A percentile compares a stretch with the other conserved stretches of the same genome.
These are phyloP conservation scores for Apiotrichum sp. DNA, from an alignment of 1,284 basidiomycete species.

Conservation along the genomic window DNA sequence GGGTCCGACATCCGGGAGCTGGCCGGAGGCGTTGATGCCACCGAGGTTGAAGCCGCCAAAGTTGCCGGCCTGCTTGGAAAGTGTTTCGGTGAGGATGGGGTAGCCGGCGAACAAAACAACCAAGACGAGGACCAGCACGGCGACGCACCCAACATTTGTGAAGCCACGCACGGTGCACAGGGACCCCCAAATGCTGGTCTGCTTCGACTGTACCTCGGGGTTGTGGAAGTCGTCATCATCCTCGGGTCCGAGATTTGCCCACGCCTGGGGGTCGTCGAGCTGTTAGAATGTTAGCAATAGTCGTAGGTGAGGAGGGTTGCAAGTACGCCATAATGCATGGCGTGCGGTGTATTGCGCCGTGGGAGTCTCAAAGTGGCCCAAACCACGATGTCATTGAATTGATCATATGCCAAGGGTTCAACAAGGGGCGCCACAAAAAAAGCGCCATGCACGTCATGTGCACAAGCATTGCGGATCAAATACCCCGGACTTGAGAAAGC, in stretches of 20 bases:
- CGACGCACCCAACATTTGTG: slow-evolving; percentile 41
- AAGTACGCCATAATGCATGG: no score
- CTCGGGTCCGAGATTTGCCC: slow-evolving; percentile 35
- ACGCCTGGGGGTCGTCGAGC: slow-evolving; percentile 26
- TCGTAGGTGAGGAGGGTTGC: no score
- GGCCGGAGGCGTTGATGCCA: slow-evolving; percentile 58
- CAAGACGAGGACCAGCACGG: slow-evolving; percentile 51
- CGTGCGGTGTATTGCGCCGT: no score
- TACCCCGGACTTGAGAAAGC: no score
- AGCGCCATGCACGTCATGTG: no score
- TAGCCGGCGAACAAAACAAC: slow-evolving; percentile 66
- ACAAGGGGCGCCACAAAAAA: no score
- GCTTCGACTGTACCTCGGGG: slow-evolving; percentile 23
- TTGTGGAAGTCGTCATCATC: slow-evolving; percentile 46
- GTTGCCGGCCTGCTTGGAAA: not conserved
- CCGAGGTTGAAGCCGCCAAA: slow-evolving; percentile 61
- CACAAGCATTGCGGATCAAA: no score
- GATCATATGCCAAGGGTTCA: no score
- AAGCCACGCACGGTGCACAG: slow-evolving; percentile 8
- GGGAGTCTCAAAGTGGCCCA: no score
- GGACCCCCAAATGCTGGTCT: slow-evolving; percentile 9
- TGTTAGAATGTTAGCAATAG: not conserved
- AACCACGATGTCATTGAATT: no score
- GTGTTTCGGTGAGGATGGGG: slow-evolving; percentile 59
- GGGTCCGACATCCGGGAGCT: slow-evolving; percentile 47